These are phyloP conservation scores for Cordyceps militaris DNA, from an alignment of 2,329 filamentous ascomycete genomes.

Conservation along the genomic window DNA sequence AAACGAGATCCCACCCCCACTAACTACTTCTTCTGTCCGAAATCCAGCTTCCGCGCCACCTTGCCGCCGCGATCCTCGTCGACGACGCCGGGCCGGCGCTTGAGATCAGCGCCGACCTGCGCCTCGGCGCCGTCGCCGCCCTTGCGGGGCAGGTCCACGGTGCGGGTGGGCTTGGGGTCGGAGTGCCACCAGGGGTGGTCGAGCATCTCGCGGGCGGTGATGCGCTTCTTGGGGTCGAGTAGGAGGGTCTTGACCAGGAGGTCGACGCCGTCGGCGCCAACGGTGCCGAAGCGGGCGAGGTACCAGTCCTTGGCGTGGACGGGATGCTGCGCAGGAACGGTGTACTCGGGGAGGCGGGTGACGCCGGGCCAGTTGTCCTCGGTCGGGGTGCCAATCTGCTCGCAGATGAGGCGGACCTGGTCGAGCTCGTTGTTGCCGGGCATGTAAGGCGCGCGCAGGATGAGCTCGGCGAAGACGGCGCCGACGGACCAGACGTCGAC, in stretches of 20 bases:
- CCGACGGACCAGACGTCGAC: conserved; percentile 95
- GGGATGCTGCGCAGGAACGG: conserved; percentile 57
- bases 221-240: conserved; percentile 79
- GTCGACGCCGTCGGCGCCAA: conserved; percentile 78
- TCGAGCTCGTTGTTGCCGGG: conserved; percentile 79
- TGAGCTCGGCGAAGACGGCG: conserved; percentile 85
- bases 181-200: conserved; percentile 80
- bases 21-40: conserved; percentile 41
- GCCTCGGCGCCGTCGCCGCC: conserved; percentile 64
- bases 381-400: conserved; percentile 80
- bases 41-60: conserved; percentile 77
- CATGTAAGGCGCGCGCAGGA: conserved; percentile 75
- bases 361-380: conserved; percentile 97
- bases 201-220: conserved; percentile 70
- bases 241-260: conserved; percentile 77
- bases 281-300: conserved; percentile 67
- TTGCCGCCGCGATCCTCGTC: conserved; percentile 64
- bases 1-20: not conserved
- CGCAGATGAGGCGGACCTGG: conserved; percentile 77
- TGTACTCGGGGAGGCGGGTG: conserved; percentile 69
- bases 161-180: conserved; percentile 75
- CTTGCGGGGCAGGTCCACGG: conserved; percentile 75
- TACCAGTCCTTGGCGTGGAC: conserved; percentile 66
- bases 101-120: conserved; percentile 76
- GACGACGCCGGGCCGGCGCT: conserved; percentile 60